Conservation (phyloP, 768 basidiomycete species). For the Boletus huronensis region DNA sequence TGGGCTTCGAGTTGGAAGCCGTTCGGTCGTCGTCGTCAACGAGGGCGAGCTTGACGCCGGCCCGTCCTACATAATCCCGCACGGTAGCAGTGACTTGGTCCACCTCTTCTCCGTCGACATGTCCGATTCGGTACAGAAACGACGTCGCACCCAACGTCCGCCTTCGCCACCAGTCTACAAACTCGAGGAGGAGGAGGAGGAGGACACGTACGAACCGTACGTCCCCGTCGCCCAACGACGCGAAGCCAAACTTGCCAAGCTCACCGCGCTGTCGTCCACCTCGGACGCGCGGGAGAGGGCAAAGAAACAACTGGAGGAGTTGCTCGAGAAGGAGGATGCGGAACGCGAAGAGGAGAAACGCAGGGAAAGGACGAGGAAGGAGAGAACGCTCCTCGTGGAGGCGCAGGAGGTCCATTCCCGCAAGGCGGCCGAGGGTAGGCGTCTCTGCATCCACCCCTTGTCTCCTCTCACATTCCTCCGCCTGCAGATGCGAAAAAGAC, state of each 20-base stretch:
- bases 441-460: not conserved
- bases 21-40: not conserved
- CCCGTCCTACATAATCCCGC: not conserved
- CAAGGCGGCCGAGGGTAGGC: slow-evolving; percentile 76
- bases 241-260: slow-evolving; percentile 73
- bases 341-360: slow-evolving; percentile 75
- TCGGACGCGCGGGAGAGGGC: slow-evolving; percentile 48
- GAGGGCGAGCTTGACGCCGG: not conserved
- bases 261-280: slow-evolving; percentile 58
- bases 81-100: not conserved
- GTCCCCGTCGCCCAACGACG: slow-evolving; percentile 83
- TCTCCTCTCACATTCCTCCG: slow-evolving; percentile 15
- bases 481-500: slow-evolving; percentile 79
- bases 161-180: slow-evolving; percentile 57
- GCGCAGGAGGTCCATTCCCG: slow-evolving; percentile 91
- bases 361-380: slow-evolving; percentile 73
- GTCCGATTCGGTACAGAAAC: slow-evolving; percentile 41
- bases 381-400: slow-evolving; percentile 84
- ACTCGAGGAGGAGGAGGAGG: slow-evolving; percentile 49
- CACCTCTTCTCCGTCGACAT: slow-evolving; percentile 14
- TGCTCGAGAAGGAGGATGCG: slow-evolving; percentile 61
- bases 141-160: slow-evolving; percentile 51
- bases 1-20: not conserved
- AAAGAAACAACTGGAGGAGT: slow-evolving; percentile 50
- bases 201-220: slow-evolving; percentile 75